phyloP scores from a whole-genome alignment of 1,284 basidiomycete species.

The Trichosporon faecale region DNA sequence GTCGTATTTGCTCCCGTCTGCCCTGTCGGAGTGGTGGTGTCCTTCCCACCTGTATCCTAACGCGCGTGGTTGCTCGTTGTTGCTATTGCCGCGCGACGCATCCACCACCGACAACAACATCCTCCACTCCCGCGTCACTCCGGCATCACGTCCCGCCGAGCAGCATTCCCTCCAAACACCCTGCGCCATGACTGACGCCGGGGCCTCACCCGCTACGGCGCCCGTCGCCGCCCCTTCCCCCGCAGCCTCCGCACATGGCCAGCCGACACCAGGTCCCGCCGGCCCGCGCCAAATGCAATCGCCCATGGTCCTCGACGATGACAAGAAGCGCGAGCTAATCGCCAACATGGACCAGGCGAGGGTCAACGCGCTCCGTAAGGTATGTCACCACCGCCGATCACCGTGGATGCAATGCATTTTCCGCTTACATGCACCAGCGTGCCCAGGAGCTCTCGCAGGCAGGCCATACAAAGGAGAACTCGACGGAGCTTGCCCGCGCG shows the following conservation, averaged over 20 bases:
- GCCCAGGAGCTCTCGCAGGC: conserved; percentile 39
- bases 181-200: conserved; percentile 22
- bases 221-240: conserved; percentile 18
- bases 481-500: conserved; percentile 39
- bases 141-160: conserved; percentile 1
- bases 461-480: conserved; percentile 44
- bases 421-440: conserved; percentile 30
- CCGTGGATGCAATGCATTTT: conserved; percentile 13
- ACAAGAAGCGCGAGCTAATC: conserved; percentile 42
- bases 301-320: conserved; percentile 32
- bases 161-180: conserved; percentile 5
- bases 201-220: conserved; percentile 22
- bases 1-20: not conserved
- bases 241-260: conserved; percentile 8
- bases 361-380: conserved; percentile 35
- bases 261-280: conserved; percentile 12
- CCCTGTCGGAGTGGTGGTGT: conserved; percentile 4
- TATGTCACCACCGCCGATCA: conserved; percentile 16
- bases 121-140: not conserved
- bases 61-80: conserved; percentile 10
- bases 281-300: conserved; percentile 10
- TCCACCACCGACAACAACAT: conserved; percentile 9
- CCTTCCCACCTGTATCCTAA: conserved; percentile 6
- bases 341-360: conserved; percentile 38
- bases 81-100: conserved; percentile 12